A percentile compares a stretch with the other conserved stretches of the same genome.
These are phyloP conservation scores for Parachaetomium inaequale DNA, from an alignment of 495 filamentous ascomycete species.

Conservation along the genomic window DNA sequence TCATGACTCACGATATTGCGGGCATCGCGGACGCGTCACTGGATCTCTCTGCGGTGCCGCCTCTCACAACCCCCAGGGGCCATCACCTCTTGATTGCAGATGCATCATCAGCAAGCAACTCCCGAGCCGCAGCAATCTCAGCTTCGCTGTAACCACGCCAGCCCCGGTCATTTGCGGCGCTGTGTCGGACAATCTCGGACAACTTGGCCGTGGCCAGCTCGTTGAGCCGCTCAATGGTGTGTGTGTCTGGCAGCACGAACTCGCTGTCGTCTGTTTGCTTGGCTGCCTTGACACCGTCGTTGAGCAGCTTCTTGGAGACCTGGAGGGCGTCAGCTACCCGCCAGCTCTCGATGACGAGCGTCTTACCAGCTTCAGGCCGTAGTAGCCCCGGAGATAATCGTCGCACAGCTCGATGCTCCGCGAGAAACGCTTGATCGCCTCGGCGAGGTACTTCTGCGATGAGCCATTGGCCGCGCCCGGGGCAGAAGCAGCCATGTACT, in stretches of 20 bases:
- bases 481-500: slow-evolving; percentile 62
- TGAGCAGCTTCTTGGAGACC: slow-evolving; percentile 42
- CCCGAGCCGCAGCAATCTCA: slow-evolving; percentile 74
- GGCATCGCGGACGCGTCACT: slow-evolving; percentile 29
- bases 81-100: slow-evolving; percentile 35
- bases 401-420: slow-evolving; percentile 91
- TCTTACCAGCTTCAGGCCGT: slow-evolving; percentile 80
- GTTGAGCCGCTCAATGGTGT: slow-evolving; percentile 64
- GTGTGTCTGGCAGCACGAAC: slow-evolving; percentile 43
- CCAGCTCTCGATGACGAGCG: too few relatives aligned
- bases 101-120: slow-evolving; percentile 55
- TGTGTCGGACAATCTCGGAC: slow-evolving; percentile 66
- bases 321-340: slow-evolving; percentile 25
- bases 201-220: slow-evolving; percentile 69
- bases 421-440: slow-evolving; percentile 77
- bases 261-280: slow-evolving; percentile 40
- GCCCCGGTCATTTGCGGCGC: slow-evolving; percentile 55
- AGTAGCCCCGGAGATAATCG: slow-evolving; percentile 86
- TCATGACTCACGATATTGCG: slow-evolving; percentile 29
- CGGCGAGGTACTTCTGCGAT: slow-evolving; percentile 53
- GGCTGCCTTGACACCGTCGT: slow-evolving; percentile 30
- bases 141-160: slow-evolving; percentile 69
- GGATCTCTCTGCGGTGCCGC: slow-evolving; percentile 22
- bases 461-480: slow-evolving; percentile 40
- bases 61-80: slow-evolving; percentile 1